Evolutionary conservation across 2,329 filamentous ascomycete species (phyloP), one percentile per base, ranked within the genome.

Genomic region (Fusarium penzigii): DNA sequence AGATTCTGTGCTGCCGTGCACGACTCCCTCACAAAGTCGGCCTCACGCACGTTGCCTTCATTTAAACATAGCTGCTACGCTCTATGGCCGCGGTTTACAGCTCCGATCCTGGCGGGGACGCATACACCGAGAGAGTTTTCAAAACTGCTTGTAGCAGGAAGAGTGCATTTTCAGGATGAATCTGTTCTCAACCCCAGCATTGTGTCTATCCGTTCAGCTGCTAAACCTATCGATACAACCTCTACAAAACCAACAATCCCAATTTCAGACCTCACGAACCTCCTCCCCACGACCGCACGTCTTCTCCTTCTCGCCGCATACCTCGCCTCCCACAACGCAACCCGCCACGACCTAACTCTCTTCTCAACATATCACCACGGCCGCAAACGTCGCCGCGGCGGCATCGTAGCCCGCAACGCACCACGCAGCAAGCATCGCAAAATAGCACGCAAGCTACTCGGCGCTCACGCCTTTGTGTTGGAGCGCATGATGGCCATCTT

Each of bases 1-100:
- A 86, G 91, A 42, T 97, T 96, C 75, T 84, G 87, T 56, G 84
- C 84, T 44, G 90, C 90, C 5, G 85, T 96, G 13, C 94, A 95
- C 79, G 94, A 99, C 68, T 86, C 92, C 1, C 78, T 97, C 12
- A 85, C 88, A 44, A 90, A 88, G 57, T 85, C 90, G 43, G 91
- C 91, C 3, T 88, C 88, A 1, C 85, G 92, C 45, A 92, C 93
- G 38, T 78, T 97, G 13, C 80, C 88, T 1, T 82, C 83, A 11
- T 92, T 96, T 61, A 79, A 78, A 4, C 81, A 83, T 36, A 83
- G 88, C 45, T 92, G 89, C 65, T 72, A 83, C 44, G 83, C 86
- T 41, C 80, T 97, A 17, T 99, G 94, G 94, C 86, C 87, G 11
- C 82, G 86, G 5, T 97, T 99, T 70, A 86, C 90, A 1, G 81